Percentiles rank a stretch among this genome's conserved stretches.
Evolutionary conservation across 2,329 filamentous ascomycete genomes (phyloP).

Genomic region (Zarea fungicola): DNA sequence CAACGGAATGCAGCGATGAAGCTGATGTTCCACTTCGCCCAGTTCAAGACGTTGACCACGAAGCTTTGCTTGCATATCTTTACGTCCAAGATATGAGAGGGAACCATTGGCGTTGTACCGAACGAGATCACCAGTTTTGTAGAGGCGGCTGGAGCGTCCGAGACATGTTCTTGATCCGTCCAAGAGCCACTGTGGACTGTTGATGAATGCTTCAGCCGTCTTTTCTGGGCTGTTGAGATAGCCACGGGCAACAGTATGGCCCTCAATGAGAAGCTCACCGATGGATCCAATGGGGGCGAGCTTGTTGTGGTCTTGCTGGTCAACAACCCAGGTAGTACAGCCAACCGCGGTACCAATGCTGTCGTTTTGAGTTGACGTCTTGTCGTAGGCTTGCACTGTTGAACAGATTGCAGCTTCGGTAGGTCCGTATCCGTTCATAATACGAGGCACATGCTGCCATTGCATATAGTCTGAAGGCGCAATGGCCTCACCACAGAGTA

Average conservation of each 20-base stretch:
- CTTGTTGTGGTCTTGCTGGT: neutral
- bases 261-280: slow-evolving; percentile 42
- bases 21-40: neutral
- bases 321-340: slow-evolving; percentile 29
- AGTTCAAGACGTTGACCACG: neutral
- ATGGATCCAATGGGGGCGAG: slow-evolving; percentile 29
- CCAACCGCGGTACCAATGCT: neutral
- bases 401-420: slow-evolving; percentile 31
- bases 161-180: neutral
- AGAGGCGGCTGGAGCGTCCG: neutral
- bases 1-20: neutral
- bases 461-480: slow-evolving; percentile 18
- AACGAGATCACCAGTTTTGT: slow-evolving; percentile 1
- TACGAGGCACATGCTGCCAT: slow-evolving; percentile 18
- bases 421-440: slow-evolving; percentile 37
- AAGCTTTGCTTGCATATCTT: neutral
- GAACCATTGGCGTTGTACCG: neutral
- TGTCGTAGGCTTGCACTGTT: neutral
- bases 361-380: neutral
- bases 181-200: neutral
- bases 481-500: slow-evolving; percentile 1
- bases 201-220: slow-evolving; percentile 8
- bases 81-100: neutral
- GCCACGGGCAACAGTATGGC: slow-evolving; percentile 46
- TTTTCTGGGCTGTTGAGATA: slow-evolving; percentile 15